phyloP scores from a whole-genome alignment of 176 grass and related monocot species.

The Aegilops sharonensis region DNA sequence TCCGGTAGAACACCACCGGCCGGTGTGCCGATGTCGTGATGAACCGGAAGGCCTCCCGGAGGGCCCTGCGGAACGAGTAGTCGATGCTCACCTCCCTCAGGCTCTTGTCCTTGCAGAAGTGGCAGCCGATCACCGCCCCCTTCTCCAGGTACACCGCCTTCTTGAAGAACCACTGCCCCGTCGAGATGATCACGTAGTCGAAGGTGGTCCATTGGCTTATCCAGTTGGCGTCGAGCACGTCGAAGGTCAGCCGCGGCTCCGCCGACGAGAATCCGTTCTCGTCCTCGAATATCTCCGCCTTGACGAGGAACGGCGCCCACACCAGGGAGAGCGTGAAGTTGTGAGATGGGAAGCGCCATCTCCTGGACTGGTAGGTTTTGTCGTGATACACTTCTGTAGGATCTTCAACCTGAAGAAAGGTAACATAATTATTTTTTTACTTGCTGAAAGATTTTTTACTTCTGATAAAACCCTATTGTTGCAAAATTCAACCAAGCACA shows the following conservation, averaged over 20 bases:
- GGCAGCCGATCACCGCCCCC: conserved; percentile 47
- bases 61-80: conserved; percentile 43
- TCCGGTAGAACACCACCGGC: conserved; percentile 66
- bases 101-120: conserved; percentile 61
- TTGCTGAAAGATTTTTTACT: background rate
- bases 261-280: conserved; percentile 67
- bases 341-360: conserved; percentile 68
- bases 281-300: conserved; percentile 86
- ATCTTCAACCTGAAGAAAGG: conserved; percentile 68
- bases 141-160: conserved; percentile 76
- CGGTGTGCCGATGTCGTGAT: conserved; percentile 55
- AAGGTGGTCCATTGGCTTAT: conserved; percentile 57
- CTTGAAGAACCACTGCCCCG: conserved; percentile 90
- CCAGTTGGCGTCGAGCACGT: conserved; percentile 65
- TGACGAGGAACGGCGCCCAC: conserved; percentile 73
- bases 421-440: background rate
- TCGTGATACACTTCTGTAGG: conserved; percentile 79
- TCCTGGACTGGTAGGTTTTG: conserved; percentile 57
- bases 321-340: conserved; percentile 81
- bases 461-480: background rate
- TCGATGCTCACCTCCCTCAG: conserved; percentile 50
- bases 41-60: conserved; percentile 53
- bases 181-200: conserved; percentile 76
- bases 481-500: background rate
- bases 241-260: conserved; percentile 63